Evolutionary conservation across 768 basidiomycete genomes (phyloP).

Genomic region (Lepiota venenata): DNA sequence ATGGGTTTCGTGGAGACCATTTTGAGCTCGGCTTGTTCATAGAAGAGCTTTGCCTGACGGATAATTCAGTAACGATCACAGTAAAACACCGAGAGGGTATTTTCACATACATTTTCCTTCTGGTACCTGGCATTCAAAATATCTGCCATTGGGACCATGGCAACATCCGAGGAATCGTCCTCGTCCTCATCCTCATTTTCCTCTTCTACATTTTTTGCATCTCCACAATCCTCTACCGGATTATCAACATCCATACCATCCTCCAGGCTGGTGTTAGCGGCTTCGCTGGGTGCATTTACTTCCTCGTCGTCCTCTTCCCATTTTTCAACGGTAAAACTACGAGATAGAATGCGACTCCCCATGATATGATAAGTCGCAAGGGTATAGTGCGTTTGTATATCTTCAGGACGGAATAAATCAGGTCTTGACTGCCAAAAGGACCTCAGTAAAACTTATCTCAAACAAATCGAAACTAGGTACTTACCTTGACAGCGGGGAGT

Average conservation of each 20-base stretch:
- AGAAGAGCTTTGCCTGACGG: slow-evolving; percentile 77
- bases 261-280: slow-evolving; percentile 28
- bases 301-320: slow-evolving; percentile 41
- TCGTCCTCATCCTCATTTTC: slow-evolving; percentile 38
- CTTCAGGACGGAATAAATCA: slow-evolving; percentile 63
- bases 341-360: slow-evolving; percentile 88
- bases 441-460: not conserved
- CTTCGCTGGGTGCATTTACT: slow-evolving; percentile 22
- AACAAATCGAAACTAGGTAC: slow-evolving; percentile 15
- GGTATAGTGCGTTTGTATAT: slow-evolving; percentile 50
- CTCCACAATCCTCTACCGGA: slow-evolving; percentile 22
- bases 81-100: not conserved
- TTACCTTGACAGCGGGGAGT: slow-evolving; percentile 67
- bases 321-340: slow-evolving; percentile 83
- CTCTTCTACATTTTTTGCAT: slow-evolving; percentile 36
- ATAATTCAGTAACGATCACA: slow-evolving; percentile 2
- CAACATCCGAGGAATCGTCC: slow-evolving; percentile 60
- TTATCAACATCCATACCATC: slow-evolving; percentile 42
- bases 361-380: slow-evolving; percentile 79
- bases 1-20: slow-evolving; percentile 84
- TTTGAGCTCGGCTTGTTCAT: slow-evolving; percentile 64
- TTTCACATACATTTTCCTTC: slow-evolving; percentile 69
- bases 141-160: slow-evolving; percentile 97
- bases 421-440: slow-evolving; percentile 39
- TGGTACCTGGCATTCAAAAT: slow-evolving; percentile 89